phyloP scores from a whole-genome alignment of 2,329 filamentous ascomycete genomes.

The Aspergillus jensenii region DNA sequence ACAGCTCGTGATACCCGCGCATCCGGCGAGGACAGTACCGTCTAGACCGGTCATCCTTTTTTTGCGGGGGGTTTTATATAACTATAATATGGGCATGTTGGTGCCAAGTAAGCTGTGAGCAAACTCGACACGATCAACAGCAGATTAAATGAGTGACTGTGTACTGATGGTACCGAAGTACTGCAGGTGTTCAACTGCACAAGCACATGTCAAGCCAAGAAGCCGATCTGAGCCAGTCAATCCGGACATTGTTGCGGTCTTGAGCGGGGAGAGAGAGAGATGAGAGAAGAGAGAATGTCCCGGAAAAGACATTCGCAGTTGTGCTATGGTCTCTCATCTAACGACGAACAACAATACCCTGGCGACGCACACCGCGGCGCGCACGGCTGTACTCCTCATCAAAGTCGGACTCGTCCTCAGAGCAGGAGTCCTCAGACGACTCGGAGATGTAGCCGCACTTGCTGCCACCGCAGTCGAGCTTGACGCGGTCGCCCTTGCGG shows the following conservation, averaged over 20 bases:
- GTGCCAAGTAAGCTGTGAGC: too few relatives aligned
- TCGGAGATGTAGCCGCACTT: constrained; percentile 77
- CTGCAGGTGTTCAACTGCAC: not conserved
- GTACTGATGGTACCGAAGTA: constrained; percentile 4
- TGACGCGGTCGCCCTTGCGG: constrained; percentile 86
- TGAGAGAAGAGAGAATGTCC: not conserved
- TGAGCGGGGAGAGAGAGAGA: not conserved
- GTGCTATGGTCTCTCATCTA: constrained; percentile 19
- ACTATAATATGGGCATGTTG: not conserved
- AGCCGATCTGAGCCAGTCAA: constrained; percentile 5
- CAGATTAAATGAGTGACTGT: constrained; percentile 20
- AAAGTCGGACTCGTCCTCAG: constrained; percentile 53
- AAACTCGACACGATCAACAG: not conserved
- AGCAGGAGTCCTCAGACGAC: constrained; percentile 67
- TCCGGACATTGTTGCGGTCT: not conserved
- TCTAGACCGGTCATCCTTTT: constrained; percentile 1
- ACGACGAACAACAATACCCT: constrained; percentile 41
- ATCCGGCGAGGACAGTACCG: not conserved
- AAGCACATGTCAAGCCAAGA: constrained; percentile 8
- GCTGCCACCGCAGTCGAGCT: constrained; percentile 89
- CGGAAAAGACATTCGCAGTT: too few relatives aligned
- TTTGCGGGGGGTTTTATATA: constrained; percentile 5
- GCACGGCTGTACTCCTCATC: constrained; percentile 41
- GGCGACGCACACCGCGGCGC: constrained; percentile 34
- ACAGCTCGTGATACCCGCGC: constrained; percentile 13